Percentiles rank a stretch among this genome's conserved stretches.
Evolutionary conservation across 225 moss, liverwort and hornwort species (phyloP).

Genomic region (Bryoerythrophyllum caledonicum): DNA sequence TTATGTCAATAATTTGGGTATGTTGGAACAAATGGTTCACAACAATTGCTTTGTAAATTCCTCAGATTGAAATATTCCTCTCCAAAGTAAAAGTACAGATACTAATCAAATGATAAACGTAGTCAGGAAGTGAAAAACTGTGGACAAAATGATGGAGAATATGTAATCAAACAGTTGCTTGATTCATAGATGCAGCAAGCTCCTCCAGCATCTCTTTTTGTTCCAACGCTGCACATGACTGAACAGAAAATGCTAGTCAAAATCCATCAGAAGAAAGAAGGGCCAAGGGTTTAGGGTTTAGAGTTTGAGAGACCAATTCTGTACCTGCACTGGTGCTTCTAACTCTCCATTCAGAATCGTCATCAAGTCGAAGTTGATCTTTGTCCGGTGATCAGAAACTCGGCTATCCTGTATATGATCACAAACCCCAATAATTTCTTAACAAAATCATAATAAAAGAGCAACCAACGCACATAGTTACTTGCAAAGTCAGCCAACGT

Average conservation of each 20-base stretch:
- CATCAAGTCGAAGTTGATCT: conserved; percentile 82
- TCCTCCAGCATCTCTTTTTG: conserved; percentile 94
- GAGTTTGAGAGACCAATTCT: neutral
- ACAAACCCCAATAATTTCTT: conserved; percentile 3
- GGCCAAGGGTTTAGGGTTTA: neutral
- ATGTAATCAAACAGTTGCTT: conserved; percentile 44
- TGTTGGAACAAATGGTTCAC: no score
- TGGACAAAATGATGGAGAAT: neutral
- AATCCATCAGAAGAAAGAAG: neutral
- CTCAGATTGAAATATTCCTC: neutral
- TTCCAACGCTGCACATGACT: conserved; percentile 92
- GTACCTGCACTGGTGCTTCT: conserved; percentile 87
- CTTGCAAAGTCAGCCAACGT: no score
- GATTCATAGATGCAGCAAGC: conserved; percentile 79
- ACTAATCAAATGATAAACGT: neutral
- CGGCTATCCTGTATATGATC: conserved; percentile 69
- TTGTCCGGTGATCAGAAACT: conserved; percentile 90
- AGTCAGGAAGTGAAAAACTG: conserved; percentile 10
- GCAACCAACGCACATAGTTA: neutral
- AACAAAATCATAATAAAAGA: neutral
- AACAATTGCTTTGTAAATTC: neutral
- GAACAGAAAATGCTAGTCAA: conserved; percentile 18
- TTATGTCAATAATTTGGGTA: no score
- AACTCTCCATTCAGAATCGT: conserved; percentile 86
- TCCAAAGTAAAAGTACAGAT: neutral